A percentile compares a stretch with the other conserved stretches of the same genome.
These are phyloP conservation scores for Globisporangium rhizosaccharum DNA, from an alignment of 352 stramenopile species.

Conservation along the genomic window DNA sequence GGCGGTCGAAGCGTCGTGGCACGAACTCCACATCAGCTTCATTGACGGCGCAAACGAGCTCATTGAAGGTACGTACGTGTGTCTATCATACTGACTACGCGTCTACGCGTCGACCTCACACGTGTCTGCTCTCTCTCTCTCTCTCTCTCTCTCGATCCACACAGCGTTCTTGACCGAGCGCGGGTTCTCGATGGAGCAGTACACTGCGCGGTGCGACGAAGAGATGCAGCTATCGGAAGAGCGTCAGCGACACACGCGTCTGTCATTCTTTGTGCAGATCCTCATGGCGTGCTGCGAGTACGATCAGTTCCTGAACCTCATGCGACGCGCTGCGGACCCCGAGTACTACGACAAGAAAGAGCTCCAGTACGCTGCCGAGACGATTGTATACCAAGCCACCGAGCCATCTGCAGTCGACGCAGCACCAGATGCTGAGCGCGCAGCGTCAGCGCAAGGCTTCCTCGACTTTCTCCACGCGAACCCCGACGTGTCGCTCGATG, in stretches of 20 bases:
- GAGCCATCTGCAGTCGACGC: conserved; percentile 22
- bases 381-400: conserved; percentile 43
- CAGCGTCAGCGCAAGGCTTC: conserved; percentile 53
- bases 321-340: conserved; percentile 67
- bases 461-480: conserved; percentile 70
- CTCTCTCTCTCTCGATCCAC: background rate
- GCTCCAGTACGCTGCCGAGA: conserved; percentile 60
- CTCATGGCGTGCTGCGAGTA: conserved; percentile 74
- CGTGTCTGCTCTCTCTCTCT: background rate
- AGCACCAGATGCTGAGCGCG: conserved; percentile 19
- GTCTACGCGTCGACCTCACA: background rate
- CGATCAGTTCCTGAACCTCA: conserved; percentile 83
- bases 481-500: conserved; percentile 57
- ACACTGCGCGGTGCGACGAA: conserved; percentile 60
- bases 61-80: conserved; percentile 36
- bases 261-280: conserved; percentile 83
- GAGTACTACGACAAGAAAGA: conserved; percentile 83
- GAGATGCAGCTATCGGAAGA: conserved; percentile 64
- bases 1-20: conserved; percentile 58
- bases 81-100: background rate
- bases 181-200: conserved; percentile 75
- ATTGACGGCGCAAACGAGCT: conserved; percentile 59
- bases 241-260: conserved; percentile 65
- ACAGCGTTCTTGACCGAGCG: conserved; percentile 40
- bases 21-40: conserved; percentile 63